Percentiles rank a stretch among this genome's conserved stretches.
Conservation (phyloP, 768 basidiomycete species). For the Amanita jacksonii region DNA sequence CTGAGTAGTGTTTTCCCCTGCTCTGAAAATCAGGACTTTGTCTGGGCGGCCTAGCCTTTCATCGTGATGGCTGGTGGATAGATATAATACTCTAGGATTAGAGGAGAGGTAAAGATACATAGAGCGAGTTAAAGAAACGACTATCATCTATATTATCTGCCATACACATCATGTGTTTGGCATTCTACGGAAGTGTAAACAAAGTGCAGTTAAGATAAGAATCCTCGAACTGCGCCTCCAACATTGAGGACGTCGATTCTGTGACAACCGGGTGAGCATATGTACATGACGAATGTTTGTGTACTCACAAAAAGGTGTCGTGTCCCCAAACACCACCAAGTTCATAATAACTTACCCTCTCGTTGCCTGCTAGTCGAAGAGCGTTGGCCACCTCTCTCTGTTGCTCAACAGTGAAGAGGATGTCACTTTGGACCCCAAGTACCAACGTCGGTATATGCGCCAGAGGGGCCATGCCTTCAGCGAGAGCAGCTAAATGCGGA, state of each 20-base stretch:
- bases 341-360: conserved; percentile 90
- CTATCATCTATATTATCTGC: too few species aligned
- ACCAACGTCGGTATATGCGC: conserved; percentile 72
- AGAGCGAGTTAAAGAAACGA: too few species aligned
- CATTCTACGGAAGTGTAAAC: conserved; percentile 1
- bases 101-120: conserved; percentile 75
- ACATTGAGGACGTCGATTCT: conserved; percentile 85
- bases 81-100: conserved; percentile 60
- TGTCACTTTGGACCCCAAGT: conserved; percentile 93
- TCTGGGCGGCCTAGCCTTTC: conserved; percentile 50
- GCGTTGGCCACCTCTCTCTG: conserved; percentile 93
- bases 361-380: conserved; percentile 81
- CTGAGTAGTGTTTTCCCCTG: conserved; percentile 44
- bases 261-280: conserved; percentile 8
- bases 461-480: conserved; percentile 69
- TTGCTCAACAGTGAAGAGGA: conserved; percentile 94
- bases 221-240: conserved; percentile 85
- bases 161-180: conserved; percentile 3
- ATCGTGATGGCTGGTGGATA: conserved; percentile 62
- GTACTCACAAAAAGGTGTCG: conserved; percentile 85
- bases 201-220: conserved; percentile 44
- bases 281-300: neutral
- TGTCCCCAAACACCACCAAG: conserved; percentile 99
- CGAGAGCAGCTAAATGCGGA: conserved; percentile 67
- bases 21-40: conserved; percentile 64